phyloP scores from a whole-genome alignment of 2,329 filamentous ascomycete species.

The Cercospora sp. region DNA sequence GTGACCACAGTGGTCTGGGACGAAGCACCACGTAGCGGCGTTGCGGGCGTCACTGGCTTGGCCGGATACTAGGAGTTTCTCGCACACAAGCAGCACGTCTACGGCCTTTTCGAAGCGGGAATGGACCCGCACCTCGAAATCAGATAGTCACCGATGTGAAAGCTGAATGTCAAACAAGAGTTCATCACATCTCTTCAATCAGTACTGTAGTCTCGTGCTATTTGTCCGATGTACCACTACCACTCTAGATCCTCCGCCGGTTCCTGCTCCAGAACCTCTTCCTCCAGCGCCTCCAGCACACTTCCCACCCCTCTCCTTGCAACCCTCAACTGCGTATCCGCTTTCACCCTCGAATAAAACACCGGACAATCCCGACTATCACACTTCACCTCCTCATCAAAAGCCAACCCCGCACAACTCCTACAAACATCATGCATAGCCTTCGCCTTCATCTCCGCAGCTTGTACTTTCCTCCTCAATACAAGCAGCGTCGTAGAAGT shows the following conservation, averaged over 20 bases:
- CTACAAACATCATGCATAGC: constrained; percentile 73
- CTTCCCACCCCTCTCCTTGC: constrained; percentile 44
- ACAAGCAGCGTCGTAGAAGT: constrained; percentile 63
- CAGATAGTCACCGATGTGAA: neutral
- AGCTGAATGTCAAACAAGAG: neutral
- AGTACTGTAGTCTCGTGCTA: neutral
- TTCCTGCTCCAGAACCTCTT: constrained; percentile 23
- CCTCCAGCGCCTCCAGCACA: constrained; percentile 46
- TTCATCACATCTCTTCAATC: neutral
- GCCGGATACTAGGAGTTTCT: neutral
- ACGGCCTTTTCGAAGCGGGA: neutral
- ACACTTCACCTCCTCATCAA: constrained; percentile 76
- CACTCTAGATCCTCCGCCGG: constrained; percentile 12
- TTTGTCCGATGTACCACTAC: neutral
- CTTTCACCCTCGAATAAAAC: constrained; percentile 76
- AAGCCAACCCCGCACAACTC: constrained; percentile 72
- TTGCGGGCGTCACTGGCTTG: constrained; percentile 12
- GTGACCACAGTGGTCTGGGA: constrained; percentile 42
- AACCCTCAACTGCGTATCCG: constrained; percentile 50
- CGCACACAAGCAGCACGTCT: neutral
- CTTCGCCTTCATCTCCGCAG: constrained; percentile 62
- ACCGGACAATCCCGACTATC: constrained; percentile 91
- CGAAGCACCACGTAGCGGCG: constrained; percentile 18
- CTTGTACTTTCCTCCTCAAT: constrained; percentile 62
- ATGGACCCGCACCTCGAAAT: neutral